Conservation (phyloP, 2,329 filamentous ascomycete genomes). For the Stemphylium vesicarium region DNA sequence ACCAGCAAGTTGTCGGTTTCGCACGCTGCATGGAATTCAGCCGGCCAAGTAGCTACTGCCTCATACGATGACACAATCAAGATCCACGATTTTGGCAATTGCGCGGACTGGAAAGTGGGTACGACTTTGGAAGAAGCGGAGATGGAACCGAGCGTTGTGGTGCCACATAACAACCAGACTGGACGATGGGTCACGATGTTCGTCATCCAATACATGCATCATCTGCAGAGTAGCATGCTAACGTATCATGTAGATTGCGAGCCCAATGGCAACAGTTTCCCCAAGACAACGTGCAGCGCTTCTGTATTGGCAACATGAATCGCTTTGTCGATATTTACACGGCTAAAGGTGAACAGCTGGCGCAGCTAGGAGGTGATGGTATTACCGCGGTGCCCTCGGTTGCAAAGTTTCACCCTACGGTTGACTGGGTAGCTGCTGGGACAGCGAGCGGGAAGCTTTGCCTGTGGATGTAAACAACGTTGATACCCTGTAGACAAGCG, state of each 20-base stretch:
- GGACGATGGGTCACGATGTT: conserved; percentile 90
- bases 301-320: conserved; percentile 97
- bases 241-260: conserved; percentile 60
- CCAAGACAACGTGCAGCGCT: conserved; percentile 79
- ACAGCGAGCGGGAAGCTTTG: conserved; percentile 92
- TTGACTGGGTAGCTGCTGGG: conserved; percentile 91
- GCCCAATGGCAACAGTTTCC: conserved; percentile 90
- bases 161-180: conserved; percentile 94
- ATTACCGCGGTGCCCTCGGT: conserved; percentile 96
- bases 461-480: conserved; percentile 73
- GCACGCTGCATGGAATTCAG: conserved; percentile 86
- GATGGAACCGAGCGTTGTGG: conserved; percentile 71
- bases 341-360: conserved; percentile 81
- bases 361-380: conserved; percentile 83
- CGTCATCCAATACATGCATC: conserved; percentile 22
- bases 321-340: conserved; percentile 93
- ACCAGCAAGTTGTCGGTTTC: conserved; percentile 84
- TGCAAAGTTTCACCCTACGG: conserved; percentile 83
- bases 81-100: conserved; percentile 75
- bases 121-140: conserved; percentile 64
- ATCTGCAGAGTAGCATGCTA: conserved; percentile 18
- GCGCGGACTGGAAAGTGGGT: conserved; percentile 58
- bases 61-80: conserved; percentile 97
- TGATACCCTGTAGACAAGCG: conserved; percentile 3
- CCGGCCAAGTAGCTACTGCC: conserved; percentile 85